Conservation (phyloP, 2,329 filamentous ascomycete species). For the Nannizzia gypsea region DNA sequence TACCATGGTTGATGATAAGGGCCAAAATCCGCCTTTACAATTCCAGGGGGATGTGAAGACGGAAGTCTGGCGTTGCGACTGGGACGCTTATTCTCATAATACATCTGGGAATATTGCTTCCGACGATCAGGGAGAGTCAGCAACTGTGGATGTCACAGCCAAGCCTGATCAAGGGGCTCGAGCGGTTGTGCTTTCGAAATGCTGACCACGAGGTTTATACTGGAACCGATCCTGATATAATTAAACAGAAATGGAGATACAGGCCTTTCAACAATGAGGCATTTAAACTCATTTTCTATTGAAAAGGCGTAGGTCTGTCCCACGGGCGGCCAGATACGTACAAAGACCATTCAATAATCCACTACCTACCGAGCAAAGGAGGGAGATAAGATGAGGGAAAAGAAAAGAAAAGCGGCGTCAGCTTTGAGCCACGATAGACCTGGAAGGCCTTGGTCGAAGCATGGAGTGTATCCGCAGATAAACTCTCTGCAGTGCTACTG, state of each 20-base stretch:
- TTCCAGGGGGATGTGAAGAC: conserved; percentile 7
- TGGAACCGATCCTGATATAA: too few relatives aligned
- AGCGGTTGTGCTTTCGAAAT: conserved; percentile 12
- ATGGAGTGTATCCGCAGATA: background rate
- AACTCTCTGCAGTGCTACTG: background rate
- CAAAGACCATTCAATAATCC: too few relatives aligned
- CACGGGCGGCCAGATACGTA: too few relatives aligned
- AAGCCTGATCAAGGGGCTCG: conserved; percentile 6
- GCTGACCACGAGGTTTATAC: background rate
- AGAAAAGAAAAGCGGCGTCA: background rate
- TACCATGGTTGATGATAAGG: conserved; percentile 3
- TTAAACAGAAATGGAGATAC: too few relatives aligned
- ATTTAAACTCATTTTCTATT: too few relatives aligned
- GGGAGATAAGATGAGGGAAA: too few relatives aligned
- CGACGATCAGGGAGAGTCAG: background rate
- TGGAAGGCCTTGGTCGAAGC: too few relatives aligned
- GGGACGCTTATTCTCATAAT: background rate
- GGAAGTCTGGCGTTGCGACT: conserved; percentile 15
- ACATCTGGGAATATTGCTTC: background rate
- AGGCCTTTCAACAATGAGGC: too few relatives aligned
- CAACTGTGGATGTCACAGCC: background rate
- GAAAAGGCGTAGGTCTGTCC: too few relatives aligned
- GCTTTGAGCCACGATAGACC: background rate
- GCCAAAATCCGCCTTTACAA: background rate
- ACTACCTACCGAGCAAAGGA: too few relatives aligned